Evolutionary conservation across 2,329 filamentous ascomycete genomes (phyloP), one percentile per base, ranked within the genome.

Genomic region (Leptosphaerulina australis): DNA sequence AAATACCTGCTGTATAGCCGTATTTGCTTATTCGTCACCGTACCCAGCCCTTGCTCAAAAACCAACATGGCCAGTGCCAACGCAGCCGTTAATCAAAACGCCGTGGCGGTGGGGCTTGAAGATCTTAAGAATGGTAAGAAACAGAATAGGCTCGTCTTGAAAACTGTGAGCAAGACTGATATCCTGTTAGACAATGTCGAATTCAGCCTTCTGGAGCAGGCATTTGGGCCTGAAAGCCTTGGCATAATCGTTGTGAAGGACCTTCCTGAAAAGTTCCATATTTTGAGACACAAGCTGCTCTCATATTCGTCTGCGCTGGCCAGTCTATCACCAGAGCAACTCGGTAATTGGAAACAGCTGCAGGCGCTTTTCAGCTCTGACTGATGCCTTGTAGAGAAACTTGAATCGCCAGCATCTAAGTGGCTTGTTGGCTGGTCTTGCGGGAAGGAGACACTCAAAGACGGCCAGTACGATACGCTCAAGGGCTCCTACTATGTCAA

Each of bases 211-310:
- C 80, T 94, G 9, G 83, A 89, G 63, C 74, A 88, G 61, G 94
- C 94, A 0, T 97, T 99, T 69, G 94, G 94, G 0, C 91, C 92
- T 1, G 85, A 89, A 20, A 96, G 91, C 2, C 79, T 97, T 10
- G 94, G 94, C 0, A 96, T 99, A 43, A 87, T 99, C 46, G 78
- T 97, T n/a, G 92, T 99, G 37, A 91, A 88, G 69, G 90, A 91
- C 68, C 83, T 97, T 0, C 90, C 91, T 0, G 56, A 80, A 5
- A 79, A 84, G 43, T 99, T 96, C 64, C 74, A 81, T 11, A 74
- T 81, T n/a, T 77, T 97, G 33, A 84, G 94, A 53, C 83, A 83
- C 51, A 82, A 83, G 52, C 82, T 95, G 2, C 81, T 99, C 5
- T 94, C 90, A 0, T 94, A 94, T 69, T 86, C 91, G 3, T 96